Percentiles rank a stretch among this genome's conserved stretches.
Evolutionary conservation across 169 alveolate species (phyloP).

Genomic region (Plasmodium knowlesi): DNA sequence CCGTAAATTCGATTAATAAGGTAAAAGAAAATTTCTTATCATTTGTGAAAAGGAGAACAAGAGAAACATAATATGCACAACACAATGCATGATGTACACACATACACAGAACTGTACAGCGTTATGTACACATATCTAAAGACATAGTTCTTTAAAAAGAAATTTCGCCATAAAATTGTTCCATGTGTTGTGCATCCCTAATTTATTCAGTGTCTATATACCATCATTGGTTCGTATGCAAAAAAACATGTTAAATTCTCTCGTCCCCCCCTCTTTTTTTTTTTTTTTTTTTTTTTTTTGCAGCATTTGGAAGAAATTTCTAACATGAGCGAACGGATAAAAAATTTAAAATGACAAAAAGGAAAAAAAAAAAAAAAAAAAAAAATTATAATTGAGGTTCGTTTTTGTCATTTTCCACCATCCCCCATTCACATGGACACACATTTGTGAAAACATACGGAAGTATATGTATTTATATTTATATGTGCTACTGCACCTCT

Average conservation of each 20-base stretch:
- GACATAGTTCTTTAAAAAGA: not conserved
- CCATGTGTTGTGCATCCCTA: not conserved
- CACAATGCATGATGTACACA: not conserved
- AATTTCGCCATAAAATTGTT: not conserved
- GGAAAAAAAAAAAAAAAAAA: not conserved
- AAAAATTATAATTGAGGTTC: not conserved
- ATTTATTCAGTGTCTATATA: not conserved
- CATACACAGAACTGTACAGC: not conserved
- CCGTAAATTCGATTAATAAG: constrained; percentile 47
- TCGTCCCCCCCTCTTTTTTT: not conserved
- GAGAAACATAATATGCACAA: not conserved
- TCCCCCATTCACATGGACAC: not conserved
- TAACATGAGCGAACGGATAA: constrained; percentile 71
- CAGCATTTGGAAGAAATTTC: constrained; percentile 68
- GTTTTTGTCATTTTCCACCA: not conserved
- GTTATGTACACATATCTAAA: not conserved
- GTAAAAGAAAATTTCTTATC: not conserved
- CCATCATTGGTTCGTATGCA: not conserved
- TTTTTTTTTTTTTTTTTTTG: not conserved
- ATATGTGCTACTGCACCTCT: not conserved
- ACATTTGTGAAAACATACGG: not conserved
- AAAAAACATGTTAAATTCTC: not conserved
- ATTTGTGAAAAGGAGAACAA: not conserved
- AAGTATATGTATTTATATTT: not conserved
- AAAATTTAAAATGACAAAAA: constrained; percentile 36